These are phyloP conservation scores for Kondoa malvinella DNA, from an alignment of 768 basidiomycete genomes.

Conservation along the genomic window DNA sequence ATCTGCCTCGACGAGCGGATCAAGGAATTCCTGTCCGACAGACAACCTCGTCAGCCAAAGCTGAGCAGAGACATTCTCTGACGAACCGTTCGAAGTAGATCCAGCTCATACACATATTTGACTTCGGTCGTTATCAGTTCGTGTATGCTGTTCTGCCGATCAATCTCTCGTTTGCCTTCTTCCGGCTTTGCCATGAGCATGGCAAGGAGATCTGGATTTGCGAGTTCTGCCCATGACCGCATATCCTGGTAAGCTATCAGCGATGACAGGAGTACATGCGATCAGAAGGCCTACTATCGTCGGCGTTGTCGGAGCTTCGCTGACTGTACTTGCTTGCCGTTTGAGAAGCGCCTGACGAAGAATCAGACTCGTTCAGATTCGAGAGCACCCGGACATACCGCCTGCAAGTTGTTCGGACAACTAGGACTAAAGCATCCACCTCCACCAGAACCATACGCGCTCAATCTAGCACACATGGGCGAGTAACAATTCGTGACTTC, in stretches of 20 bases:
- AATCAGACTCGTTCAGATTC: not conserved
- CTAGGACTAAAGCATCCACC: conserved; percentile 15
- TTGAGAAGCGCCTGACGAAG: conserved; percentile 8
- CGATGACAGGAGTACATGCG: not conserved
- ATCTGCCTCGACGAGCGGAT: conserved; percentile 51
- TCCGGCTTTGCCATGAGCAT: conserved; percentile 34
- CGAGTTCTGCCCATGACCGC: conserved; percentile 63
- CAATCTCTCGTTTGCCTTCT: conserved; percentile 52
- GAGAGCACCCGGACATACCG: conserved; percentile 1
- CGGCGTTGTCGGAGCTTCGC: conserved; percentile 1
- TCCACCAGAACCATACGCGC: conserved; percentile 44
- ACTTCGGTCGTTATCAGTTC: conserved; percentile 77
- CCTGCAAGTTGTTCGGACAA: conserved; percentile 8
- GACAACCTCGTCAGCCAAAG: not conserved
- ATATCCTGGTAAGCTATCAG: not conserved
- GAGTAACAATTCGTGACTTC: conserved; percentile 80
- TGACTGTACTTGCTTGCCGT: conserved; percentile 6
- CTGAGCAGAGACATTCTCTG: conserved; percentile 20
- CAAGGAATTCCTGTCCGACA: conserved; percentile 49
- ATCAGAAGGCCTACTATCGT: not conserved
- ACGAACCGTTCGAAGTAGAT: conserved; percentile 54
- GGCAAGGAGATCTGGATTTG: conserved; percentile 52
- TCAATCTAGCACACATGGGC: conserved; percentile 13
- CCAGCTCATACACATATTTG: conserved; percentile 73
- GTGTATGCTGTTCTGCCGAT: conserved; percentile 43